Evolutionary conservation across 331 rosid genomes (phyloP).

Genomic region (Cydonia oblonga): DNA sequence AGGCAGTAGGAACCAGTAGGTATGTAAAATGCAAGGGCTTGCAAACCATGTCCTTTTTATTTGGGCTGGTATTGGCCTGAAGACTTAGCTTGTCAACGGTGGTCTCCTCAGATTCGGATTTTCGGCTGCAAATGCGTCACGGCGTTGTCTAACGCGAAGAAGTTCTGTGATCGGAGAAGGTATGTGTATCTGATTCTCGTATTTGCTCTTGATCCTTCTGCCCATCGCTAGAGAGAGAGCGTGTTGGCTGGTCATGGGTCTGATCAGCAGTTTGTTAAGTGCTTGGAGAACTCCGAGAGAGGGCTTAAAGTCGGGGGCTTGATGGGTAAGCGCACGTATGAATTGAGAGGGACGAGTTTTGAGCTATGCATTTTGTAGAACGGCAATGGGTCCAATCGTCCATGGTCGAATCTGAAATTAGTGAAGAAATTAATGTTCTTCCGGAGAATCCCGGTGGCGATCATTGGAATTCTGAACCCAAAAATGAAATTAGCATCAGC

Average conservation of each 20-base stretch:
- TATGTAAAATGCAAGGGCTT: too few relatives aligned
- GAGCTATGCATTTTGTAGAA: slow-evolving; percentile 32
- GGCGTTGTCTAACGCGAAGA: slow-evolving; percentile 71
- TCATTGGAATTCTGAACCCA: slow-evolving; percentile 13
- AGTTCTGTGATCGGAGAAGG: slow-evolving; percentile 91
- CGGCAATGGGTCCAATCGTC: background rate
- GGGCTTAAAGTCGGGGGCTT: slow-evolving; percentile 72
- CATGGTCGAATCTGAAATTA: slow-evolving; percentile 12
- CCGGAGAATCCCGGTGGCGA: slow-evolving; percentile 12
- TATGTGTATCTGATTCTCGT: slow-evolving; percentile 77
- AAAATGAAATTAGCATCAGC: slow-evolving; percentile 5
- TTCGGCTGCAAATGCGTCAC: slow-evolving; percentile 82
- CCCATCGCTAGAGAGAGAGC: slow-evolving; percentile 74
- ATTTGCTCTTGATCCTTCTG: slow-evolving; percentile 70
- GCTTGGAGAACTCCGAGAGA: slow-evolving; percentile 72
- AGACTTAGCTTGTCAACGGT: too few relatives aligned
- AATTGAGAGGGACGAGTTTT: slow-evolving; percentile 21
- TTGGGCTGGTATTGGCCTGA: too few relatives aligned
- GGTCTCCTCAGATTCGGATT: slow-evolving; percentile 61
- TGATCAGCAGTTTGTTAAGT: slow-evolving; percentile 56
- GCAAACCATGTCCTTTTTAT: too few relatives aligned
- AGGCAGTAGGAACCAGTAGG: too few relatives aligned
- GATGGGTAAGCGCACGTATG: slow-evolving; percentile 46
- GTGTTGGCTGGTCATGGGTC: slow-evolving; percentile 82
- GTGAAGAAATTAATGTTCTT: slow-evolving; percentile 21